Percentiles rank a stretch among this genome's conserved stretches.
phyloP scores from a whole-genome alignment of 495 filamentous ascomycete species.

The Staphylotrichum longicolle region DNA sequence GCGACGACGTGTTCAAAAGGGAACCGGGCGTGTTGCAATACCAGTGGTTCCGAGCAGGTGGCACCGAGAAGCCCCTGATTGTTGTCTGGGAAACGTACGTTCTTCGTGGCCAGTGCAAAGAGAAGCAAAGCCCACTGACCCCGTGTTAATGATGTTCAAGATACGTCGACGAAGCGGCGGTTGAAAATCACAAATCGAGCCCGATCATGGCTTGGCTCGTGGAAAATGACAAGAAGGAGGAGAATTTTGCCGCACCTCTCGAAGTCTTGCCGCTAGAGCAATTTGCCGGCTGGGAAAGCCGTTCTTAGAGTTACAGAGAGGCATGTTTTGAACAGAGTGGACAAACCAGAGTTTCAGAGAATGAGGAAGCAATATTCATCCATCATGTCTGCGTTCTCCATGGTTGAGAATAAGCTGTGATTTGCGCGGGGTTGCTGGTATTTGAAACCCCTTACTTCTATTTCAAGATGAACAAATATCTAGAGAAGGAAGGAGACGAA shows the following conservation, averaged over 20 bases:
- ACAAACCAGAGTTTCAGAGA: too few species aligned
- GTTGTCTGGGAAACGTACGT: constrained; percentile 1
- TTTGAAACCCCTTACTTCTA: too few species aligned
- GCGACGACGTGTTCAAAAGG: neutral
- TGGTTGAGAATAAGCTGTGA: too few species aligned
- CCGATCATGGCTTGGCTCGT: neutral
- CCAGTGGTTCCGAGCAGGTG: neutral
- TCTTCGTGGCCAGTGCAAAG: neutral
- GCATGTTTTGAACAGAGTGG: too few species aligned
- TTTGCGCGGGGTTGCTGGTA: too few species aligned
- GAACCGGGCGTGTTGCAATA: neutral
- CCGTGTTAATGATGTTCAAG: neutral
- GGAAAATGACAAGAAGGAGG: neutral
- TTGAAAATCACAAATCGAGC: neutral
- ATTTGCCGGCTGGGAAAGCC: neutral
- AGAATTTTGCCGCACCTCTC: neutral
- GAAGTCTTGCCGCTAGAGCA: neutral
- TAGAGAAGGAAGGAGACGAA: too few species aligned
- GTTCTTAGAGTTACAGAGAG: neutral
- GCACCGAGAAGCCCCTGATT: neutral
- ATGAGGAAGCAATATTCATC: too few species aligned
- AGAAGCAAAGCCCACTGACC: neutral
- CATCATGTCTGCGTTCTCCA: too few species aligned
- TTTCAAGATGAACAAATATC: too few species aligned
- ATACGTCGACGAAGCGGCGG: neutral